A percentile compares a stretch with the other conserved stretches of the same genome.
These are phyloP conservation scores for Geranium incanum DNA, from an alignment of 441 rosid species.

Conservation along the genomic window DNA sequence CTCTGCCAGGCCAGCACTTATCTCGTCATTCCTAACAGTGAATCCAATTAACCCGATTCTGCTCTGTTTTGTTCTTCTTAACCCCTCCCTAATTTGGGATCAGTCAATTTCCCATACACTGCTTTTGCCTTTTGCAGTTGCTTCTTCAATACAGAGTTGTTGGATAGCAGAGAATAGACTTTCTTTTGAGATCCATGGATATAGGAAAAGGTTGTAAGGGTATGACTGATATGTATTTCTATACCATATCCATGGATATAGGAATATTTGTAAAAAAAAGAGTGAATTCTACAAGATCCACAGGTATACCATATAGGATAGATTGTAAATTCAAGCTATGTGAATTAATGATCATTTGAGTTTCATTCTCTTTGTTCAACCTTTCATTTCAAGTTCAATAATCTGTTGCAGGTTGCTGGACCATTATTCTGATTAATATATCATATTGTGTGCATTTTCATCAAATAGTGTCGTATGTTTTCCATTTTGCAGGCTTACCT, in stretches of 20 bases:
- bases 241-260: background rate
- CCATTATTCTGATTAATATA: background rate
- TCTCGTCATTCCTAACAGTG: background rate
- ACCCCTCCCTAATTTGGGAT: background rate
- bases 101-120: background rate
- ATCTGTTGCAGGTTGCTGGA: slow-evolving; percentile 1
- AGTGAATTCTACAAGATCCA: background rate
- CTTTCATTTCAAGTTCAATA: background rate
- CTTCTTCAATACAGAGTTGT: background rate
- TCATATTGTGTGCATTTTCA: too few species aligned
- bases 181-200: slow-evolving; percentile 2
- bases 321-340: background rate
- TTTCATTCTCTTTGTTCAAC: background rate
- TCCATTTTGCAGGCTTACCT: slow-evolving; percentile 1
- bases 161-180: background rate
- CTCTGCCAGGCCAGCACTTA: background rate
- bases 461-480: background rate
- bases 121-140: background rate
- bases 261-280: slow-evolving; percentile 3
- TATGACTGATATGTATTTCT: background rate
- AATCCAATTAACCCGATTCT: background rate
- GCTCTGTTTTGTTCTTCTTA: background rate
- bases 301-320: slow-evolving; percentile 7
- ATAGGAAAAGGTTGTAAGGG: slow-evolving; percentile 3
- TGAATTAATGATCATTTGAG: slow-evolving; percentile 4